Evolutionary conservation across 305 asterid species (phyloP), one percentile per base, ranked within the genome.

Genomic region (Solanum hybrid): DNA sequence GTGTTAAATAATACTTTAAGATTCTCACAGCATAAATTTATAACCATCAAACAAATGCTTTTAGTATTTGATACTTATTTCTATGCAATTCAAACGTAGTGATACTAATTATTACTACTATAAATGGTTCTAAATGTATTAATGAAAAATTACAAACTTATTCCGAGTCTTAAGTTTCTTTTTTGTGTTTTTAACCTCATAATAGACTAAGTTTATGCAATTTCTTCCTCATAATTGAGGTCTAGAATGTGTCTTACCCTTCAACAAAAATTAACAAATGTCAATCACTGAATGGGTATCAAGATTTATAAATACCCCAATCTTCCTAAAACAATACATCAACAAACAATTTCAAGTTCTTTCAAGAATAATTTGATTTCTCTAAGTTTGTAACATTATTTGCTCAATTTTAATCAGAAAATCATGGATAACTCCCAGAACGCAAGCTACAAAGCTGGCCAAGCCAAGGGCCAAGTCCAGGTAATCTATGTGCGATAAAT

Each of bases 381-480:
- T 29, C 71, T 45, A 4, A 29, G 72, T n/a, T 6, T 37, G n/a
- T 5, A 14, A 64, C 35, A 88, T 12, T 73, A 14, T 31, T 8
- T 82, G 10, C 69, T 84, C 31, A 66, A 27, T 72, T 73, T 35
- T 56, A 32, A 27, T 6, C 7, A 37, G 10, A 38, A 88, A 88
- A 90, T 69, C 4, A 96, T 95, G 98, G 90, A 95, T 76, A 93
- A 89, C 32, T 93, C 96, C 37, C 93, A 95, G 88, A 94, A 35
- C 92, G 10, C 78, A 24, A 95, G 97, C 94, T 90, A 96, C 96
- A 90, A 93, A 88, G 96, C 98, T 27, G 99, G 98, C 64, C 93
- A 95, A 91, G 90, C 96, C 90, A 95, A 93, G 92, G 98, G 96
- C 91, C 95, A 95, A 91, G 94, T 95, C 13, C 92, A 96, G 94